Evolutionary conservation across 768 basidiomycete species (phyloP).

Genomic region (Cystobasidiopsis lactophilus): DNA sequence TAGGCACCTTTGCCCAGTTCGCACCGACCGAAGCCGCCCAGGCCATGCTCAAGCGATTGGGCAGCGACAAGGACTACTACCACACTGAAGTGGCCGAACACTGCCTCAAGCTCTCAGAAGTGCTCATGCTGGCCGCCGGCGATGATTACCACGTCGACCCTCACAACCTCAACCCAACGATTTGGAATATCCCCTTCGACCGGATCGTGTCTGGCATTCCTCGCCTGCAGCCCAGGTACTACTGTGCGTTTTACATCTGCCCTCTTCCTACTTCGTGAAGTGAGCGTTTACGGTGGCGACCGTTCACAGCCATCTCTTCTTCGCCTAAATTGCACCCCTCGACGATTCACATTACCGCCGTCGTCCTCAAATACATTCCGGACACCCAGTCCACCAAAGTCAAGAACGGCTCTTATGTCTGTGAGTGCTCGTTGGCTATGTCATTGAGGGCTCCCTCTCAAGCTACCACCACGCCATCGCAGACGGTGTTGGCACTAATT

Average conservation of each 20-base stretch:
- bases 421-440: too few species aligned
- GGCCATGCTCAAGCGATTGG: slow-evolving; percentile 48
- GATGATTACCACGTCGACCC: slow-evolving; percentile 36
- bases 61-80: slow-evolving; percentile 71
- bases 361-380: slow-evolving; percentile 75
- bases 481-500: slow-evolving; percentile 77
- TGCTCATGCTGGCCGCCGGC: slow-evolving; percentile 72
- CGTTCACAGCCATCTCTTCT: slow-evolving; percentile 51
- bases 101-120: slow-evolving; percentile 77
- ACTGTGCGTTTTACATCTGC: slow-evolving; percentile 29
- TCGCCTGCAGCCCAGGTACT: slow-evolving; percentile 89
- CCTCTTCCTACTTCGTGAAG: not conserved
- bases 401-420: slow-evolving; percentile 39
- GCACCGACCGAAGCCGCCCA: slow-evolving; percentile 63
- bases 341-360: slow-evolving; percentile 78
- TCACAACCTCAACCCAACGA: slow-evolving; percentile 53
- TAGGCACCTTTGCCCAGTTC: slow-evolving; percentile 65
- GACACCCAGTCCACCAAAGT: slow-evolving; percentile 24
- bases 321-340: slow-evolving; percentile 79
- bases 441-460: too few species aligned
- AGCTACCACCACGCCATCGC: too few species aligned
- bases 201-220: slow-evolving; percentile 81
- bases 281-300: not conserved
- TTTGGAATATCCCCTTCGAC: slow-evolving; percentile 88
- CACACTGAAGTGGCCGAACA: slow-evolving; percentile 39